These are phyloP conservation scores for Zygoascus sp. DNA, from an alignment of 1,139 yeast genomes.

Conservation along the genomic window DNA sequence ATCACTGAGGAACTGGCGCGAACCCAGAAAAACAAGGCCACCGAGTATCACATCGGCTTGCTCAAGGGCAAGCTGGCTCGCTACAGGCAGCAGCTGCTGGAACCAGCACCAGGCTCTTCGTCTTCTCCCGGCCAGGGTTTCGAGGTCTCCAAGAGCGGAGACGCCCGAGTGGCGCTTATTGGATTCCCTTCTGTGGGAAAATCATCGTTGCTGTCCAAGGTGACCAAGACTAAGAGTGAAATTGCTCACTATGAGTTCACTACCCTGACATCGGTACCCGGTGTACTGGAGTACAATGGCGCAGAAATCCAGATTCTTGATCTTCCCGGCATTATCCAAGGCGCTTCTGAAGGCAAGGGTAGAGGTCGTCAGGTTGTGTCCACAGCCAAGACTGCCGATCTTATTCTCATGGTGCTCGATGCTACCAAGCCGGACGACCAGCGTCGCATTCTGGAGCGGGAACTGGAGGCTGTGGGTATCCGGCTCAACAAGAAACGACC, in stretches of 20 bases:
- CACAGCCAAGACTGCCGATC: constrained; percentile 90
- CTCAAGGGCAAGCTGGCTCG: constrained; percentile 94
- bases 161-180: constrained; percentile 89
- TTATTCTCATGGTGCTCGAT: constrained; percentile 88
- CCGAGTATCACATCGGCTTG: constrained; percentile 93
- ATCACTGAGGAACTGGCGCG: constrained; percentile 92
- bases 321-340: constrained; percentile 94
- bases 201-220: constrained; percentile 76
- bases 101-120: constrained; percentile 75
- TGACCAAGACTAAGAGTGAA: constrained; percentile 90
- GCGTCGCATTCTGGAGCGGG: constrained; percentile 77
- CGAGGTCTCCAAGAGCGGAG: constrained; percentile 94
- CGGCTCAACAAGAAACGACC: constrained; percentile 79
- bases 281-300: constrained; percentile 88
- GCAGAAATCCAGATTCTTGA: constrained; percentile 96
- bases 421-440: constrained; percentile 93
- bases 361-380: constrained; percentile 96
- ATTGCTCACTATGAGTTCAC: constrained; percentile 95
- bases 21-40: constrained; percentile 96
- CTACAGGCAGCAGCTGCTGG: constrained; percentile 83
- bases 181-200: constrained; percentile 99
- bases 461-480: constrained; percentile 90
- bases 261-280: constrained; percentile 94
- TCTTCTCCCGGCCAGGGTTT: constrained; percentile 86
- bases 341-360: constrained; percentile 96